These are phyloP conservation scores for Epichloe uncinata DNA, from an alignment of 2,329 filamentous ascomycete genomes.

Conservation along the genomic window DNA sequence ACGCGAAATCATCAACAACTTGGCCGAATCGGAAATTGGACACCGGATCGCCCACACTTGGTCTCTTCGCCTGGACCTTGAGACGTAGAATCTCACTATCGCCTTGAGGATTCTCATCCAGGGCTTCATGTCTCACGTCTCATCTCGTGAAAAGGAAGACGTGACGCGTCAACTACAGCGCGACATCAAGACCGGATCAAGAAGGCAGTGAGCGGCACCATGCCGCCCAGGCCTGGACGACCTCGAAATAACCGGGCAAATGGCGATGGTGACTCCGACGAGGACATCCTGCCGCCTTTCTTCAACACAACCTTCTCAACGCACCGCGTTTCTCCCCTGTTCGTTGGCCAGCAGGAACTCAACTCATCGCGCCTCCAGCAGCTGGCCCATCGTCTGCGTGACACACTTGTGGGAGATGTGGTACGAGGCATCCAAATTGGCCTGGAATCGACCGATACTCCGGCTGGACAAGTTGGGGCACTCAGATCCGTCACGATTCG, in stretches of 20 bases:
- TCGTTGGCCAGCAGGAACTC: conserved; percentile 29
- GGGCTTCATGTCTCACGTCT: neutral
- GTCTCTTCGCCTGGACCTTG: too few relatives aligned
- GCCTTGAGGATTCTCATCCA: too few relatives aligned
- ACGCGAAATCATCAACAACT: neutral
- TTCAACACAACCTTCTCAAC: conserved; percentile 47
- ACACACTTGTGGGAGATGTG: conserved; percentile 43
- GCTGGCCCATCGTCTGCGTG: conserved; percentile 36
- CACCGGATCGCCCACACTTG: too few relatives aligned
- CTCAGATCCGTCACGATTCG: conserved; percentile 34
- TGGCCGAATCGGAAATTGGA: neutral
- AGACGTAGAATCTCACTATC: neutral
- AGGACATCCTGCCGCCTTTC: conserved; percentile 27
- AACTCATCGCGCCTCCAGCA: conserved; percentile 24
- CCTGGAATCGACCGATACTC: conserved; percentile 28
- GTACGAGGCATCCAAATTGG: conserved; percentile 47
- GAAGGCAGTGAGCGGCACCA: neutral
- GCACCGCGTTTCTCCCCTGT: conserved; percentile 41
- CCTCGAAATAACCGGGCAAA: conserved; percentile 2
- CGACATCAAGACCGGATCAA: neutral
- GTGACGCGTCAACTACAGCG: conserved; percentile 1
- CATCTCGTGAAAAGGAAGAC: neutral
- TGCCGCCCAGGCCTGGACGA: conserved; percentile 3
- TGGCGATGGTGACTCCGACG: conserved; percentile 12
- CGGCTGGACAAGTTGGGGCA: conserved; percentile 24